Evolutionary conservation across 306 rosid species (phyloP).

Genomic region (Quercus bicolor): DNA sequence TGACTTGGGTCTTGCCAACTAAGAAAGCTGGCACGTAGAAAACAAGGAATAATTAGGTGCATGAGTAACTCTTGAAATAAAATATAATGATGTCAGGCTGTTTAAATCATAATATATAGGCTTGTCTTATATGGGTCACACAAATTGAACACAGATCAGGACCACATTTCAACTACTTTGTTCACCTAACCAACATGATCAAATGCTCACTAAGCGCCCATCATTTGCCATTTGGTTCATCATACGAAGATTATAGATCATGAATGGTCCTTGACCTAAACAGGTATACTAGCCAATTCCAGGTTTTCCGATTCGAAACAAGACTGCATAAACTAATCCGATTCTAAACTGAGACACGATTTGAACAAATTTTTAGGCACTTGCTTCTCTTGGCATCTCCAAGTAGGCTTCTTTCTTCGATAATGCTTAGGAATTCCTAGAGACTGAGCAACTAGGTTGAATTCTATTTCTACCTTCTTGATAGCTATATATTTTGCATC

Average conservation of each 20-base stretch:
- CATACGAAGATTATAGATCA: conserved; percentile 18
- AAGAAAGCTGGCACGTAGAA: conserved; percentile 50
- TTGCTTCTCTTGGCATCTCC: no score
- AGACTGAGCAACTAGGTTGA: no score
- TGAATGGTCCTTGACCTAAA: conserved; percentile 12
- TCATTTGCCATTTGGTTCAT: conserved; percentile 31
- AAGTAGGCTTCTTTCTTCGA: no score
- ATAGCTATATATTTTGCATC: no score
- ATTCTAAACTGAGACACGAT: not conserved
- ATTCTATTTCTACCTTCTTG: no score
- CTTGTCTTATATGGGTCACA: conserved; percentile 39
- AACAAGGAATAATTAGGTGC: conserved; percentile 44
- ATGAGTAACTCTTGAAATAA: conserved; percentile 33
- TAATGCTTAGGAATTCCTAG: no score
- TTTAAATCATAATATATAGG: conserved; percentile 20
- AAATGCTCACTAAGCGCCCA: conserved; percentile 34
- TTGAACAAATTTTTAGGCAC: not conserved
- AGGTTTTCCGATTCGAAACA: not conserved
- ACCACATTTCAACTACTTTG: conserved; percentile 53
- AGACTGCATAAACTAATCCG: conserved; percentile 4
- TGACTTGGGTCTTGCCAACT: conserved; percentile 32
- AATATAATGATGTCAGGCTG: conserved; percentile 24
- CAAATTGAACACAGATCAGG: conserved; percentile 33
- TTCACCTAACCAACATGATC: conserved; percentile 48
- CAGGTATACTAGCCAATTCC: not conserved